Evolutionary conservation across 2,329 filamentous ascomycete genomes (phyloP), one percentile per base, ranked within the genome.

Genomic region (Chaetomiaceae sp.): DNA sequence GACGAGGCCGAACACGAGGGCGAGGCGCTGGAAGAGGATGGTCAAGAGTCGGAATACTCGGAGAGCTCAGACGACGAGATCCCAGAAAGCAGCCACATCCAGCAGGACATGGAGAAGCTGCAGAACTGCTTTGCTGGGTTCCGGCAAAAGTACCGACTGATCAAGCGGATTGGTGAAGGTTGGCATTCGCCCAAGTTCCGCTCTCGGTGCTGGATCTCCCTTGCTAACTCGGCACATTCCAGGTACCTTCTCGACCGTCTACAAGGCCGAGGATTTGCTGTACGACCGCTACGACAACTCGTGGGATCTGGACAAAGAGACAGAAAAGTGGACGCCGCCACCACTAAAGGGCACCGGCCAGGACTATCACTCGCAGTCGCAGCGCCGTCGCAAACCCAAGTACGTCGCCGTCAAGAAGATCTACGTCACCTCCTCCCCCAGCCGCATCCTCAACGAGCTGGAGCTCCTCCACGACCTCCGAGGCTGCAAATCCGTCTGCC

Each of bases 341-440:
- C 82, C 84, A 0, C 67, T 83, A 11, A 87, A 83, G 66, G 65
- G 77, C 64, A 44, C 63, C 8, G 75, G 74, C 38, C 66, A 71
- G 39, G 51, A 50, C 15, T 46, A 52, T 36, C 36, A 15, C 33
- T 31, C 45, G 36, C 69, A 67, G 19, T 68, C 68, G 29, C 64
- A 65, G 39, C 69, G 69, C 37, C 73, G 73, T 51, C 74, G 73
- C 47, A 79, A 74, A 61, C 77, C 87, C 22, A 89, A 87, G 67
- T 97, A 87, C 66, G 95, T 99, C 58, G 94, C 95, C 19, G 89
- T 99, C 71, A 99, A 99, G 75, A 99, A 99, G 75, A 99, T 99
- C 63, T 99, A 99, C 70, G 94, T 97, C 60, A 99, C 95, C 0
- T 96, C 91, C 58, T 96, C 91, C 61, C 94, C 94, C 0, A 80